Conservation (phyloP, 2,329 filamentous ascomycete genomes). For the Teratosphaeria nubilosa region DNA sequence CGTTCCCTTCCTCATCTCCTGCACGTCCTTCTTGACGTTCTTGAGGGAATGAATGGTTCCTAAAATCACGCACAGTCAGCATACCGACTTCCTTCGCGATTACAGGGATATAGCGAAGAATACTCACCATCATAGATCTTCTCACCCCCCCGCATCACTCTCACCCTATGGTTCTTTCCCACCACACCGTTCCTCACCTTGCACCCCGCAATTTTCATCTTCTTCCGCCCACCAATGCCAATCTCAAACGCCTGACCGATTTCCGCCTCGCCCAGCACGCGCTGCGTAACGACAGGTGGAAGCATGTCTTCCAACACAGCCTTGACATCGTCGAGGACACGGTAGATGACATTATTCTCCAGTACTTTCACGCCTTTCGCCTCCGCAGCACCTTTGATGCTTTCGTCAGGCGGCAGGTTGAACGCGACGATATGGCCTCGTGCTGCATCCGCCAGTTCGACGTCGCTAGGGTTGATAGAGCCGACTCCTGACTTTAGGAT, state of each 20-base stretch:
- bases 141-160: constrained; percentile 65
- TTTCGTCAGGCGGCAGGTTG: constrained; percentile 59
- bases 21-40: constrained; percentile 83
- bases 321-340: constrained; percentile 63
- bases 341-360: constrained; percentile 80
- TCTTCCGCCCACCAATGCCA: constrained; percentile 60
- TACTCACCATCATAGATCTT: constrained; percentile 71
- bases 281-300: constrained; percentile 53
- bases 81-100: not conserved
- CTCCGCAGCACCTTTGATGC: constrained; percentile 59
- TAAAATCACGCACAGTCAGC: constrained; percentile 29
- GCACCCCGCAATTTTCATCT: constrained; percentile 73
- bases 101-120: not conserved
- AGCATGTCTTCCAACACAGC: constrained; percentile 59
- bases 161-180: constrained; percentile 52
- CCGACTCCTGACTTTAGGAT: constrained; percentile 73
- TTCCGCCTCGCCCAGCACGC: constrained; percentile 80
- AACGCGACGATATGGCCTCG: constrained; percentile 74
- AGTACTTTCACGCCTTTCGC: constrained; percentile 64
- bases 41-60: constrained; percentile 74
- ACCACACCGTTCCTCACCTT: constrained; percentile 75
- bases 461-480: constrained; percentile 70
- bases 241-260: constrained; percentile 76
- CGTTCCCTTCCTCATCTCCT: constrained; percentile 80
- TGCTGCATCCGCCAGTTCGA: constrained; percentile 75